A percentile compares a stretch with the other conserved stretches of the same genome.
phyloP scores from a whole-genome alignment of 176 grass and related monocot genomes.

The Elaeis guineensis region DNA sequence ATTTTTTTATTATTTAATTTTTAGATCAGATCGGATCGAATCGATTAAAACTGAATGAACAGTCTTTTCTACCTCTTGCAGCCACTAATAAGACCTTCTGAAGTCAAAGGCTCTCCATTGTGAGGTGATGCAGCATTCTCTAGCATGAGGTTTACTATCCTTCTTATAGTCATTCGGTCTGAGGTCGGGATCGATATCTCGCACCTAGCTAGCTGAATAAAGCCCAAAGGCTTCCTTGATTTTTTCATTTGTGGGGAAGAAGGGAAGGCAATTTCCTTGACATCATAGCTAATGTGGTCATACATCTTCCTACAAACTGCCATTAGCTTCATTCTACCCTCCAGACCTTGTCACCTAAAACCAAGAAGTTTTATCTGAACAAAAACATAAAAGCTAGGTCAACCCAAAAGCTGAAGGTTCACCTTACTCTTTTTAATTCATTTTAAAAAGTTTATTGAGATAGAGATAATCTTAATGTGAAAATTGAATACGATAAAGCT shows the following conservation, averaged over 20 bases:
- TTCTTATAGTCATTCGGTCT: not conserved
- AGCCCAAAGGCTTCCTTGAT: not conserved
- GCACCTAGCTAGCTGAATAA: not conserved
- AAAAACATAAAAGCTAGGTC: too few species aligned
- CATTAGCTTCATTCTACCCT: not conserved
- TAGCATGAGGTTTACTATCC: not conserved
- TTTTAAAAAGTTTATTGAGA: too few species aligned
- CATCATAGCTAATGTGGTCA: not conserved
- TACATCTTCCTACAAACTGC: not conserved
- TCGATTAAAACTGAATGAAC: too few species aligned
- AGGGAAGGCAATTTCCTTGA: not conserved
- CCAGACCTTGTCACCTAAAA: too few species aligned
- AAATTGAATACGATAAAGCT: too few species aligned
- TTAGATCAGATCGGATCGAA: too few species aligned
- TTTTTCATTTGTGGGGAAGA: not conserved
- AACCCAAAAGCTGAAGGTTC: too few species aligned
- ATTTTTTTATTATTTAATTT: too few species aligned
- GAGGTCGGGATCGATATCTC: not conserved
- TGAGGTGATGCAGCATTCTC: not conserved
- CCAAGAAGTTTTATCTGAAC: too few species aligned
- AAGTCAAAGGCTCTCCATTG: not conserved
- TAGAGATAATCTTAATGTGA: too few species aligned
- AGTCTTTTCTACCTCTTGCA: not conserved
- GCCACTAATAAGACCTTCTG: not conserved
- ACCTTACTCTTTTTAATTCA: too few species aligned